A percentile compares a stretch with the other conserved stretches of the same genome.
Conservation (phyloP, 2,329 filamentous ascomycete species). For the Claviceps capensis region DNA sequence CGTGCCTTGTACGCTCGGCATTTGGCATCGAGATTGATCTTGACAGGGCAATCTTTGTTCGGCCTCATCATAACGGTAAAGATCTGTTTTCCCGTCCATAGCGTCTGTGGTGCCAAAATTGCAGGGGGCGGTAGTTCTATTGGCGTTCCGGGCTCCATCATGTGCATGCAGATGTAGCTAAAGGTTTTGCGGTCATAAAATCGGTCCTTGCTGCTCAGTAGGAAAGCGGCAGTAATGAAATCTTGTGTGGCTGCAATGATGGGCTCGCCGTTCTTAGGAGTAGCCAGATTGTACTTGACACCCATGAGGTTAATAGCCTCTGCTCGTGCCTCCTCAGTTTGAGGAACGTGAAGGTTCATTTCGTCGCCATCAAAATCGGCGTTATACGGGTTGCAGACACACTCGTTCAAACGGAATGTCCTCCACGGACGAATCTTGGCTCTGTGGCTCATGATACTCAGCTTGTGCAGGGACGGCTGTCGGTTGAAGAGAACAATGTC, state of each 20-base stretch:
- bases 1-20: conserved; percentile 31
- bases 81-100: conserved; percentile 96
- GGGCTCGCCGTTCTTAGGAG: conserved; percentile 93
- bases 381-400: conserved; percentile 96
- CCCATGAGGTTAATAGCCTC: conserved; percentile 97
- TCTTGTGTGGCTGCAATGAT: conserved; percentile 99
- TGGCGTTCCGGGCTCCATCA: conserved; percentile 68
- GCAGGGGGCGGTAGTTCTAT: conserved; percentile 80
- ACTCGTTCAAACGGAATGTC: conserved; percentile 94
- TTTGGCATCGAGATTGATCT: conserved; percentile 86
- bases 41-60: conserved; percentile 67
- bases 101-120: conserved; percentile 67
- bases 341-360: conserved; percentile 97
- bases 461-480: conserved; percentile 92
- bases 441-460: conserved; percentile 94
- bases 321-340: conserved; percentile 90
- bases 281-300: conserved; percentile 89
- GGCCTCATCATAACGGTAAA: conserved; percentile 87
- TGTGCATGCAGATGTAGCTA: conserved; percentile 80
- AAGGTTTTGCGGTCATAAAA: conserved; percentile 88
- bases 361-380: conserved; percentile 98
- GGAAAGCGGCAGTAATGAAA: conserved; percentile 91
- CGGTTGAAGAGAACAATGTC: conserved; percentile 97
- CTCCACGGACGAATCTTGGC: conserved; percentile 89
- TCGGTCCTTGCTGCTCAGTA: conserved; percentile 81